phyloP scores from a whole-genome alignment of 2,329 filamentous ascomycete genomes.

The Phialophora expanda region DNA sequence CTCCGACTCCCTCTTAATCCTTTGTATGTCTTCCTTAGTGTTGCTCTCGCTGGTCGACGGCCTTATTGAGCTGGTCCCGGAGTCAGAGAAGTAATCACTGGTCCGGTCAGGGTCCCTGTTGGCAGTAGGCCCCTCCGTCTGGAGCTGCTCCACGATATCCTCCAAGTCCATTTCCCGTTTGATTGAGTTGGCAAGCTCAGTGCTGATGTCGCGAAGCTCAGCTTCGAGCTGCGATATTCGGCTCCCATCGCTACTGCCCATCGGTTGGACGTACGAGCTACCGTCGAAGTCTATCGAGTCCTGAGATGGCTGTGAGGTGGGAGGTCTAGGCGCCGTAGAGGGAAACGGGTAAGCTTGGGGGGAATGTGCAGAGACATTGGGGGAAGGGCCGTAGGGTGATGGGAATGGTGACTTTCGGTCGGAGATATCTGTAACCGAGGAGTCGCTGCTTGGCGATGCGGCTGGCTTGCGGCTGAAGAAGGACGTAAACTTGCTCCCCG shows the following conservation, averaged over 20 bases:
- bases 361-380: constrained; percentile 43
- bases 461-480: constrained; percentile 71
- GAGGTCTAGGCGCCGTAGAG: constrained; percentile 40
- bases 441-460: constrained; percentile 62
- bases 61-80: constrained; percentile 83
- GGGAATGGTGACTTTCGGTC: constrained; percentile 64
- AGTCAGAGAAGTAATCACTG: constrained; percentile 98
- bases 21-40: constrained; percentile 74
- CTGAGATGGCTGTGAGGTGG: constrained; percentile 50
- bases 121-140: constrained; percentile 71
- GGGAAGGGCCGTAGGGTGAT: constrained; percentile 57
- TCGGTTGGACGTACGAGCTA: constrained; percentile 48
- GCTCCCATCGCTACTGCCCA: constrained; percentile 50
- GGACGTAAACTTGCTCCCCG: constrained; percentile 64
- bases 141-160: constrained; percentile 86
- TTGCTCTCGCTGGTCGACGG: constrained; percentile 66
- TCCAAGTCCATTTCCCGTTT: constrained; percentile 95
- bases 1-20: constrained; percentile 79
- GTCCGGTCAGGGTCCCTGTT: constrained; percentile 67
- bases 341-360: constrained; percentile 36
- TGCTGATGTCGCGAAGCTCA: constrained; percentile 90
- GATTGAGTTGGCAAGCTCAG: constrained; percentile 90
- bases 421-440: constrained; percentile 67
- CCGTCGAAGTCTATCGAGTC: constrained; percentile 50
- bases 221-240: constrained; percentile 88